Percentiles rank a stretch among this genome's conserved stretches.
Conservation (phyloP, 2,329 filamentous ascomycete genomes). For the Paraphoma sp. region DNA sequence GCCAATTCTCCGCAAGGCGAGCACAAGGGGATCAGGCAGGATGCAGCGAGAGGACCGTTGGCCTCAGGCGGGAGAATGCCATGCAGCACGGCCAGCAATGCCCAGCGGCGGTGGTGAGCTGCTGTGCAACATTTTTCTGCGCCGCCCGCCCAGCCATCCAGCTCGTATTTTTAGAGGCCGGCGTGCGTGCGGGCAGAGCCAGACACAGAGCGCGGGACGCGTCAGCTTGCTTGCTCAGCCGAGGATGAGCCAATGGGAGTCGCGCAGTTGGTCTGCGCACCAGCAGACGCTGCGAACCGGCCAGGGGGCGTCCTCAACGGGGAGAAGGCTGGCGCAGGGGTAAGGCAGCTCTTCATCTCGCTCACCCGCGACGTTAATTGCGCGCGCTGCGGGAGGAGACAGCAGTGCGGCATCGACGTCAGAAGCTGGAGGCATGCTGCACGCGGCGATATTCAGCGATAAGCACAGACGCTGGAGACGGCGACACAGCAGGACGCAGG, state of each 20-base stretch:
- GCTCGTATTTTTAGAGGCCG: constrained; percentile 4
- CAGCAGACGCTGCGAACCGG: constrained; percentile 12
- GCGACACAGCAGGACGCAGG: constrained; percentile 1
- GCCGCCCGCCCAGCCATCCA: background rate
- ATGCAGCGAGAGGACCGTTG: background rate
- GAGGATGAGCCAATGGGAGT: constrained; percentile 10
- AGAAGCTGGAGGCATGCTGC: background rate
- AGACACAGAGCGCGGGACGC: constrained; percentile 5
- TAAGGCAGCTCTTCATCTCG: background rate
- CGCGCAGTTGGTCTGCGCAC: background rate
- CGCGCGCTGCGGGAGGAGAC: background rate
- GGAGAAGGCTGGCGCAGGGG: constrained; percentile 12
- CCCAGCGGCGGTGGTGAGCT: background rate
- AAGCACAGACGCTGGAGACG: background rate
- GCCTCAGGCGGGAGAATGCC: background rate
- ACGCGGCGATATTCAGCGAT: background rate
- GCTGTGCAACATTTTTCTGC: constrained; percentile 1
- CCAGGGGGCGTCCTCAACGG: constrained; percentile 15
- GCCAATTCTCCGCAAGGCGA: background rate
- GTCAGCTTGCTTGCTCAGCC: constrained; percentile 7
- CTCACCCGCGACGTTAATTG: background rate
- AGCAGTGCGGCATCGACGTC: background rate
- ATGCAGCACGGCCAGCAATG: background rate
- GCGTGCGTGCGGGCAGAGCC: background rate
- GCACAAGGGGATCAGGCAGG: background rate